phyloP scores from a whole-genome alignment of 805 yeast genomes.

The Starmera pachycereana region DNA sequence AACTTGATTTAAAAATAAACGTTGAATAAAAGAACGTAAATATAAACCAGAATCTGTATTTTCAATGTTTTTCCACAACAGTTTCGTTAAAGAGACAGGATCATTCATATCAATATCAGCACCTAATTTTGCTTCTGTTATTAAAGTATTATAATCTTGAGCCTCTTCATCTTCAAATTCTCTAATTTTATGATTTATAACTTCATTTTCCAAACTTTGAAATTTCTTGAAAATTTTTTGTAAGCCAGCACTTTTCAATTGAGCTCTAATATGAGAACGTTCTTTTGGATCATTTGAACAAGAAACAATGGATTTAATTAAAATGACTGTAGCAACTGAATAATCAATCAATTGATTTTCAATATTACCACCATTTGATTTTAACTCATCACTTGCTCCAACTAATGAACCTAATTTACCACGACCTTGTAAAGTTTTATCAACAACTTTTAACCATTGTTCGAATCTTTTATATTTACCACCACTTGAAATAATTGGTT shows the following conservation, averaged over 20 bases:
- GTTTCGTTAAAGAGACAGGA: conserved; percentile 58
- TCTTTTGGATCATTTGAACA: conserved; percentile 24
- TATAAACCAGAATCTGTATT: conserved; percentile 39
- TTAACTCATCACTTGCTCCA: conserved; percentile 82
- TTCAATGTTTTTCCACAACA: conserved; percentile 52
- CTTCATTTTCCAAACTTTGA: conserved; percentile 43
- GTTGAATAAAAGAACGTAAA: conserved; percentile 42
- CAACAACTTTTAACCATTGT: conserved; percentile 61
- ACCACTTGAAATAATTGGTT: conserved; percentile 8
- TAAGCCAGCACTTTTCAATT: conserved; percentile 47
- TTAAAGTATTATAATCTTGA: conserved; percentile 40
- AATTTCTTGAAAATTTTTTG: conserved; percentile 40
- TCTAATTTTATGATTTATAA: conserved; percentile 54
- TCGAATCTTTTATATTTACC: conserved; percentile 39
- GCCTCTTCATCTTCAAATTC: conserved; percentile 48
- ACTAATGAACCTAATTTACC: conserved; percentile 88
- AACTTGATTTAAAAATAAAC: conserved; percentile 33
- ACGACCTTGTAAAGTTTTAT: conserved; percentile 65
- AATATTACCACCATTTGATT: conserved; percentile 35
- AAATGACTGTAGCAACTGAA: conserved; percentile 55
- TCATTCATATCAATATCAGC: conserved; percentile 34
- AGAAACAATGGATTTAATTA: conserved; percentile 55
- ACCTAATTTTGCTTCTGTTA: conserved; percentile 23
- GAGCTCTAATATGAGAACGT: conserved; percentile 49
- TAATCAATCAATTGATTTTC: conserved; percentile 65